Base-by-base conservation (phyloP, 257 asterid species). In the Jaltomata sinuosa region DNA sequence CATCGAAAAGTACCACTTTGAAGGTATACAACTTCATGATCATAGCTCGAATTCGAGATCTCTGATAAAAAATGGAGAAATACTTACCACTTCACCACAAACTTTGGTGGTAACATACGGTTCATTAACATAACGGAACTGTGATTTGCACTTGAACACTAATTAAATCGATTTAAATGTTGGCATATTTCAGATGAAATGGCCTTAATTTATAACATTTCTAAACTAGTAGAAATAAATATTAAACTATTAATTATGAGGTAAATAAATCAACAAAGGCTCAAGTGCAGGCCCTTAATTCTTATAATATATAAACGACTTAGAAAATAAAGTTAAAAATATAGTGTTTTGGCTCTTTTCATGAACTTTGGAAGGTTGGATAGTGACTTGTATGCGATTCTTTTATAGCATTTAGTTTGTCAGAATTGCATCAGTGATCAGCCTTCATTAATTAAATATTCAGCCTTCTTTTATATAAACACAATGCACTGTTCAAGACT, bases 201-300 rank as follows among this genome's bases (percentile, higher is more conserved):
- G 40, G 8, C 81, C 7, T 77, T n/a, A n/a, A n/a, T n/a, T 25
- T 4, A 5, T 16, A 47, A 76, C 61, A 76, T 76, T 3, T 14
- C 16, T 27, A 74, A 15, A 47, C 18, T 72, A 42, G 22, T 42
- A 72, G 55, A 42, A 7, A 45, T 8, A 47, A 47, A 47, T 15
- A 25, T 47, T 16, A 49, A 64, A 18, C 61, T 74, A 45, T 74
- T 25, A 25, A 22, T 22, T 6, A 22, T 49, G 80, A 74, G 12
- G 25, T 18, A 50, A 14, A 45, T 25, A 45, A 74, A 22, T 45
- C 15, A 74, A 74, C 7, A 42, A 25, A 45, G 45, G 59, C 62
- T 49, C 15, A 16, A 84, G 69, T 83, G 77, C 86, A 79, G 88
- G 88, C 86, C 88, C 53, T 61, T 45, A 74, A 45, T 25, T 76